Evolutionary conservation across 805 yeast species (phyloP).

Genomic region (Lipomyces mesembrius): DNA sequence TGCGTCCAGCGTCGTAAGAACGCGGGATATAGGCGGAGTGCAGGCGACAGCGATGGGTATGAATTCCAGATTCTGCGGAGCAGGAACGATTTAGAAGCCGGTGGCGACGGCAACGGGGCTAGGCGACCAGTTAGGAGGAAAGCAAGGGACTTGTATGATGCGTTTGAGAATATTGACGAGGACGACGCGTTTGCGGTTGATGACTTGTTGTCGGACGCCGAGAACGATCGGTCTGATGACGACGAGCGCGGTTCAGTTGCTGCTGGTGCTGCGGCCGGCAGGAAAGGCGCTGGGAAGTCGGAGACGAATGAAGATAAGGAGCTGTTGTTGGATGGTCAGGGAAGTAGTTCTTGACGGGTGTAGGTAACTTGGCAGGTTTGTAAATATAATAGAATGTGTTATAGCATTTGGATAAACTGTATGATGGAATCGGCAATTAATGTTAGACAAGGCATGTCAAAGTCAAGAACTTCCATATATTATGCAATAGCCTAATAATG

Average conservation of each 20-base stretch:
- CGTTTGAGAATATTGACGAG: slow-evolving; percentile 37
- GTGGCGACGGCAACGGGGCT: slow-evolving; percentile 7
- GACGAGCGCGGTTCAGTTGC: neutral
- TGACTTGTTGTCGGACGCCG: slow-evolving; percentile 29
- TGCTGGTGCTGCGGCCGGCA: slow-evolving; percentile 12
- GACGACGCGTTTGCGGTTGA: slow-evolving; percentile 36
- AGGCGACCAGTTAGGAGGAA: slow-evolving; percentile 18
- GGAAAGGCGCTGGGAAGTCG: neutral
- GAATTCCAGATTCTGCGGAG: slow-evolving; percentile 63
- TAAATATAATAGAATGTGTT: neutral
- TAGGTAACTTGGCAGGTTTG: neutral
- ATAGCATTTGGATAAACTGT: neutral
- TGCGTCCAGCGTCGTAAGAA: slow-evolving; percentile 50
- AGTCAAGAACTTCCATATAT: neutral
- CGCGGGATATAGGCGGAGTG: slow-evolving; percentile 39
- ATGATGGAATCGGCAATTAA: neutral
- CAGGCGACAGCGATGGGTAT: slow-evolving; percentile 59
- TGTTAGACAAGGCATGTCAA: neutral
- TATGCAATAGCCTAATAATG: too few species aligned
- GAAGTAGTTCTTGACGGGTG: slow-evolving; percentile 9
- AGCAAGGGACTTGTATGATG: slow-evolving; percentile 36
- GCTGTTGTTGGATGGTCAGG: slow-evolving; percentile 17
- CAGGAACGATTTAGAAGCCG: slow-evolving; percentile 14
- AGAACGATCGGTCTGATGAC: slow-evolving; percentile 28
- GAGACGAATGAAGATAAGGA: slow-evolving; percentile 19